Conservation (phyloP, 2,329 filamentous ascomycete species). For the Dactylonectria estremocensis region DNA sequence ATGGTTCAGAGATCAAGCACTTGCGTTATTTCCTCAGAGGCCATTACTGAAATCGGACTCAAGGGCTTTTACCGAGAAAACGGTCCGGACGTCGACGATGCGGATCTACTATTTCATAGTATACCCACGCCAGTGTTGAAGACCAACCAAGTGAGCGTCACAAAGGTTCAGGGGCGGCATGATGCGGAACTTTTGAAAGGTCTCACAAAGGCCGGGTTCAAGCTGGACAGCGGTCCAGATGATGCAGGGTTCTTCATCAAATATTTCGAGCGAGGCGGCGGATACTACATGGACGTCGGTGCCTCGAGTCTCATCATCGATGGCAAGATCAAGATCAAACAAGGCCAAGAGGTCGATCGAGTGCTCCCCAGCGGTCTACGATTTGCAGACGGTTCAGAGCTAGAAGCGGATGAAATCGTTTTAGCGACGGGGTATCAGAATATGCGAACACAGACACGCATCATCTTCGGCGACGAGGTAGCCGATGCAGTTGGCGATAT, state of each 20-base stretch:
- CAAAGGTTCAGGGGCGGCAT: slow-evolving; percentile 48
- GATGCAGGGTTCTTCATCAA: slow-evolving; percentile 72
- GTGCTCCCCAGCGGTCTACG: slow-evolving; percentile 63
- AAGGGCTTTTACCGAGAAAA: slow-evolving; percentile 24
- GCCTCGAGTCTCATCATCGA: slow-evolving; percentile 73
- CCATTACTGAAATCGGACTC: slow-evolving; percentile 62
- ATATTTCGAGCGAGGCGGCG: slow-evolving; percentile 76
- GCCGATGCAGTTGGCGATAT: slow-evolving; percentile 71
- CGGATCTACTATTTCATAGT: slow-evolving; percentile 26
- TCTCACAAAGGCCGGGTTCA: slow-evolving; percentile 72
- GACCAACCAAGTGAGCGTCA: slow-evolving; percentile 54
- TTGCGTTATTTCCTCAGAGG: slow-evolving; percentile 71
- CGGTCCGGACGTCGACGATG: slow-evolving; percentile 24
- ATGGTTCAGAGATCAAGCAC: slow-evolving; percentile 80
- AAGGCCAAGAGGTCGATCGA: slow-evolving; percentile 68
- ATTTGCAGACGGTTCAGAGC: slow-evolving; percentile 68
- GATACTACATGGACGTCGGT: slow-evolving; percentile 81
- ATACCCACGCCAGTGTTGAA: slow-evolving; percentile 21
- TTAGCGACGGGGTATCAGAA: slow-evolving; percentile 78
- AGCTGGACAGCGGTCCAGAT: slow-evolving; percentile 70
- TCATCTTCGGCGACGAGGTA: slow-evolving; percentile 73
- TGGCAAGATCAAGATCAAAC: slow-evolving; percentile 75
- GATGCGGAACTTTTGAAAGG: slow-evolving; percentile 59
- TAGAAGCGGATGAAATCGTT: slow-evolving; percentile 75
- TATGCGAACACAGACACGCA: slow-evolving; percentile 74